phyloP scores from a whole-genome alignment of 2,329 filamentous ascomycete genomes.

The Phaeosphaeriaceae sp. region DNA sequence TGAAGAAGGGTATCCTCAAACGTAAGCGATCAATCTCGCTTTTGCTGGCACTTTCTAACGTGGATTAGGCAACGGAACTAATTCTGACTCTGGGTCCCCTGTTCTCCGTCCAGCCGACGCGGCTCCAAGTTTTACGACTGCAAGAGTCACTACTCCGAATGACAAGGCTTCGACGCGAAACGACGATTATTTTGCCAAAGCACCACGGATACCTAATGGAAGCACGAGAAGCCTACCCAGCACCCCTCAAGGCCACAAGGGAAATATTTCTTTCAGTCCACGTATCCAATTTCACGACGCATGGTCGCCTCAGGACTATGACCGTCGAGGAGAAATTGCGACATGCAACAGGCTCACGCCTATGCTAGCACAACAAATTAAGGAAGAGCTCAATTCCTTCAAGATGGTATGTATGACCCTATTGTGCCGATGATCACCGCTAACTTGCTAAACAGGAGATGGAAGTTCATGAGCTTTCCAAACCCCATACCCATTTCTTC shows the following conservation, averaged over 20 bases:
- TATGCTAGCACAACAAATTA: slow-evolving; percentile 97
- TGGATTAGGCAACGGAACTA: slow-evolving; percentile 53
- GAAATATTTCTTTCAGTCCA: slow-evolving; percentile 79
- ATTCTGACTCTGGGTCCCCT: slow-evolving; percentile 72
- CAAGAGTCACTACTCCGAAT: slow-evolving; percentile 87
- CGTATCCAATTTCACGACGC: slow-evolving; percentile 95
- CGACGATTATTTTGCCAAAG: slow-evolving; percentile 89
- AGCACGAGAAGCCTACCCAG: slow-evolving; percentile 81
- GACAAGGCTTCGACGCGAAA: slow-evolving; percentile 47
- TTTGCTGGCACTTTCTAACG: slow-evolving; percentile 16
- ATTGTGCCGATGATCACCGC: slow-evolving; percentile 19
- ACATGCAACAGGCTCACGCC: slow-evolving; percentile 98
- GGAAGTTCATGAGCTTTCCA: slow-evolving; percentile 98
- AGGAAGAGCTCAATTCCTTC: slow-evolving; percentile 98
- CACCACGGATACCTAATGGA: slow-evolving; percentile 69
- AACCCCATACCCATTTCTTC: slow-evolving; percentile 99
- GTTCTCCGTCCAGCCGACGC: slow-evolving; percentile 67
- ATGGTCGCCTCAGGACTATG: slow-evolving; percentile 94
- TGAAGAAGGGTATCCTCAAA: slow-evolving; percentile 95
- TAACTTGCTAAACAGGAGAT: slow-evolving; percentile 77
- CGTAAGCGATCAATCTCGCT: slow-evolving; percentile 60
- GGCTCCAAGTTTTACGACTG: slow-evolving; percentile 72
- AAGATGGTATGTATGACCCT: slow-evolving; percentile 81
- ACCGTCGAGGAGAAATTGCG: slow-evolving; percentile 92
- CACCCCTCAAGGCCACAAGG: slow-evolving; percentile 71